Evolutionary conservation across 164 flowering plant genomes (phyloP), one percentile per base, ranked within the genome.

Genomic region (Kingdonia uniflora): DNA sequence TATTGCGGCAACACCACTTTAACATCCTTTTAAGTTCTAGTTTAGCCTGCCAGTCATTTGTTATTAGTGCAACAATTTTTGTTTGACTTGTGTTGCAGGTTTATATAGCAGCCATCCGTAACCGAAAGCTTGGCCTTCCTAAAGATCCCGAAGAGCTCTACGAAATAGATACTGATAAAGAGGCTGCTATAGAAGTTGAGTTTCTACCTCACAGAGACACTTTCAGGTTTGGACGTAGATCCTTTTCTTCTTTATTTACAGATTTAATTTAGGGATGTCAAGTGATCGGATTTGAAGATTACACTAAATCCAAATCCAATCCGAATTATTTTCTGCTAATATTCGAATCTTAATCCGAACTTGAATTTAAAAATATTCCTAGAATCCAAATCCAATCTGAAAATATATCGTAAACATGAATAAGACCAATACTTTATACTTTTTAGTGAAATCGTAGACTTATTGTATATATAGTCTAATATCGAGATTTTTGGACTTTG

Each of bases 21-120:
- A 8, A 24, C n/a, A 8, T 11, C 15, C n/a, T 47, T 11, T 25
- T 7, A 15, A 24, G 14, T 21, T 10, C 20, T 14, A 20, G 21
- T 13, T 5, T 17, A 8, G 56, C 14, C 16, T 38, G 21, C 8
- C 4, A 3, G 13, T 38, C 1, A 39, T 38, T 11, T 21, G 22
- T 2, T 52, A 38, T 53, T 13, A 14, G 13, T 24, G 19, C 10
- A 2, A 14, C 25, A 4, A 29, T 8, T 3, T 29, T 29, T 4
- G 4, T 29, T 29, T 3, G 6, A 29, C 35, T 29, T 19, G 19
- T 55, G 10, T 45, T 56, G 42, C 65, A 84, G 85, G 92, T 84
- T 0, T 80, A 62, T 51, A 79, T 82, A 41, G 94, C 80, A 6
- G 71, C 94, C 12, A 7, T 80, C 21, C 67, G 78, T 0, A 85